These are phyloP conservation scores for Pelomyxa schiedti DNA, from an alignment of 78 protist genomes.

Conservation along the genomic window DNA sequence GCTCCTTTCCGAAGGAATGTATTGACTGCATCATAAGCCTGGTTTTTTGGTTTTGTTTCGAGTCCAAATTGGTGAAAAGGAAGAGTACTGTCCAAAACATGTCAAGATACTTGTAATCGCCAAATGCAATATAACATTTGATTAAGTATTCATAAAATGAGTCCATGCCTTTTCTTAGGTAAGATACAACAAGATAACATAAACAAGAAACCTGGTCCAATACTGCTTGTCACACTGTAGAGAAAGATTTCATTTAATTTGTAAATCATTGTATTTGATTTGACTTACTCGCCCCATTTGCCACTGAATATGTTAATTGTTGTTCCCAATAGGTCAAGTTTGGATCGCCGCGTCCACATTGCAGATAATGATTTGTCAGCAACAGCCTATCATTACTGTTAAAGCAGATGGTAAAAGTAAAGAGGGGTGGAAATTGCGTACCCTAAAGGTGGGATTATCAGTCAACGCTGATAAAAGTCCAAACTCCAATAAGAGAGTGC, in stretches of 20 bases:
- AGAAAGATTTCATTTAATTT: too few species aligned
- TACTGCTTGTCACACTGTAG: too few species aligned
- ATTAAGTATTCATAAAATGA: slow-evolving; percentile 53
- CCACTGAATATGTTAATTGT: slow-evolving; percentile 22
- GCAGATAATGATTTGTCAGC: not conserved
- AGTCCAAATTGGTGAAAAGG: too few species aligned
- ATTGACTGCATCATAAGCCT: slow-evolving; percentile 13
- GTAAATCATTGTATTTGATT: too few species aligned
- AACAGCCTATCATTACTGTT: not conserved
- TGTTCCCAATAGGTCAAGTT: slow-evolving; percentile 29
- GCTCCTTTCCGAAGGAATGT: not conserved
- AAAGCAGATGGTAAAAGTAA: too few species aligned
- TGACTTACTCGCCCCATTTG: slow-evolving; percentile 18
- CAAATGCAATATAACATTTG: slow-evolving; percentile 11
- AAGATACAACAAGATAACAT: too few species aligned
- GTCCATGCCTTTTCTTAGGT: slow-evolving; percentile 48
- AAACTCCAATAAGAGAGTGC: slow-evolving; percentile 47
- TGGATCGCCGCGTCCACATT: slow-evolving; percentile 2
- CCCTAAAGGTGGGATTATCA: slow-evolving; percentile 24
- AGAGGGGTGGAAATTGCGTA: too few species aligned
- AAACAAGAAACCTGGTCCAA: too few species aligned
- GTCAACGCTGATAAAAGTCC: slow-evolving; percentile 11
- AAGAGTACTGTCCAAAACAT: too few species aligned
- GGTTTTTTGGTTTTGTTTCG: too few species aligned
- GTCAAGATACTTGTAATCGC: not conserved